phyloP scores from a whole-genome alignment of 345 rosid species.

The Moringa oleifera region DNA sequence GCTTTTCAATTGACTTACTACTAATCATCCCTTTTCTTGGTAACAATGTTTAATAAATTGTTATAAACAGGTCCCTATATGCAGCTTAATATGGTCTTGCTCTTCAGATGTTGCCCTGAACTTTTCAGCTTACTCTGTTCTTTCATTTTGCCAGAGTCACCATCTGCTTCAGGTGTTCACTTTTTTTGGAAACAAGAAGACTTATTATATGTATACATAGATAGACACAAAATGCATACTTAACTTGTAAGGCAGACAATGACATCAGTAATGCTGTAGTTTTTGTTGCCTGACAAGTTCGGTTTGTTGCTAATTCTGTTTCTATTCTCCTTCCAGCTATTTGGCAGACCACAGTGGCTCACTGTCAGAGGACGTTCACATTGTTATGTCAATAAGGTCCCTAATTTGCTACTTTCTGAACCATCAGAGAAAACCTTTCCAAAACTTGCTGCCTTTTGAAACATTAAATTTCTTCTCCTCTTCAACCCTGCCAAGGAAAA shows the following conservation, averaged over 20 bases:
- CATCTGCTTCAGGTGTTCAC: constrained; percentile 56
- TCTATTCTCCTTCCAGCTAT: constrained; percentile 30
- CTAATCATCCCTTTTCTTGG: background rate
- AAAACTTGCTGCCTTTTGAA: too few species aligned
- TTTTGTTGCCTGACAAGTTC: background rate
- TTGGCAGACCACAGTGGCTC: constrained; percentile 70
- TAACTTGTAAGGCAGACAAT: background rate
- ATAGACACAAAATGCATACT: background rate
- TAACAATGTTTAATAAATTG: too few species aligned
- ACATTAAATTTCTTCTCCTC: too few species aligned
- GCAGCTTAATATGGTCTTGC: constrained; percentile 75
- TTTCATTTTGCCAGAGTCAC: constrained; percentile 59
- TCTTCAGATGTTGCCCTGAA: constrained; percentile 47
- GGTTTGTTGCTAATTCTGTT: background rate
- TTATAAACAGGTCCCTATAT: constrained; percentile 43
- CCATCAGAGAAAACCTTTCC: too few species aligned
- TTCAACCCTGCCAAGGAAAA: background rate
- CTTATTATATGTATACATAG: background rate
- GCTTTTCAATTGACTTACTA: background rate
- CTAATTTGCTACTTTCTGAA: background rate
- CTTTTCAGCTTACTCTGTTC: constrained; percentile 55
- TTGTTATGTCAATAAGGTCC: constrained; percentile 47
- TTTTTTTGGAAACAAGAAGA: background rate
- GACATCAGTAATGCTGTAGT: background rate
- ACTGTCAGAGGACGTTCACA: constrained; percentile 48